A percentile compares a stretch with the other conserved stretches of the same genome.
phyloP scores from a whole-genome alignment of 768 basidiomycete genomes.

The Rhodocollybia butyracea region DNA sequence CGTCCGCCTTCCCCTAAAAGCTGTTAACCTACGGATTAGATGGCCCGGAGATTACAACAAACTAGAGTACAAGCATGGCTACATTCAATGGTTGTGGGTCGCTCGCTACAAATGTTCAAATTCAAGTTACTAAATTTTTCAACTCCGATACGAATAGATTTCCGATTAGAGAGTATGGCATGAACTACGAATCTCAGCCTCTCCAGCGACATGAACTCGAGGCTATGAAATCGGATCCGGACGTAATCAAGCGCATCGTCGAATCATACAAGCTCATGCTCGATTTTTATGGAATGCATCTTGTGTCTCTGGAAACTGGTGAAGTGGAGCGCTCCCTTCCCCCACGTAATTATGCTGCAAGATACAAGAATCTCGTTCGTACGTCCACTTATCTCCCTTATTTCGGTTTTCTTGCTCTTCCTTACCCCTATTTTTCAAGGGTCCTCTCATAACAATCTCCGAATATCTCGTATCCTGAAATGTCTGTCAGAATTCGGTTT shows the following conservation, averaged over 20 bases:
- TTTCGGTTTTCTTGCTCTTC: slow-evolving; percentile 2
- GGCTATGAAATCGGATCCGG: slow-evolving; percentile 48
- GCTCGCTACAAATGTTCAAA: neutral
- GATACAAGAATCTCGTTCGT: slow-evolving; percentile 68
- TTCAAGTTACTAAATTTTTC: neutral
- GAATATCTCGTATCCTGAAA: slow-evolving; percentile 76
- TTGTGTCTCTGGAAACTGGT: slow-evolving; percentile 56
- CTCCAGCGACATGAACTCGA: slow-evolving; percentile 63
- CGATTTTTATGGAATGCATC: slow-evolving; percentile 76
- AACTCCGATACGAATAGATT: slow-evolving; percentile 39
- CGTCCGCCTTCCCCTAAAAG: neutral
- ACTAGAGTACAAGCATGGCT: slow-evolving; percentile 68
- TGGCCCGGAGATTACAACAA: slow-evolving; percentile 62
- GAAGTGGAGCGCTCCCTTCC: slow-evolving; percentile 49
- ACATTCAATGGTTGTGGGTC: slow-evolving; percentile 77
- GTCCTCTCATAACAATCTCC: slow-evolving; percentile 71
- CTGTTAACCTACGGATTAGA: slow-evolving; percentile 30
- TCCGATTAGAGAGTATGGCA: slow-evolving; percentile 70
- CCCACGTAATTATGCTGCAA: slow-evolving; percentile 45
- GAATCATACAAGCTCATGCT: slow-evolving; percentile 72
- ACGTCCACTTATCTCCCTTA: neutral
- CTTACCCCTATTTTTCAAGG: too few species aligned
- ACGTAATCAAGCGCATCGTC: slow-evolving; percentile 47
- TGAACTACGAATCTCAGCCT: slow-evolving; percentile 67
- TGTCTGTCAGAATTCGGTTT: slow-evolving; percentile 69